Evolutionary conservation across 495 filamentous ascomycete species (phyloP).

Genomic region (Aspergillus steynii): DNA sequence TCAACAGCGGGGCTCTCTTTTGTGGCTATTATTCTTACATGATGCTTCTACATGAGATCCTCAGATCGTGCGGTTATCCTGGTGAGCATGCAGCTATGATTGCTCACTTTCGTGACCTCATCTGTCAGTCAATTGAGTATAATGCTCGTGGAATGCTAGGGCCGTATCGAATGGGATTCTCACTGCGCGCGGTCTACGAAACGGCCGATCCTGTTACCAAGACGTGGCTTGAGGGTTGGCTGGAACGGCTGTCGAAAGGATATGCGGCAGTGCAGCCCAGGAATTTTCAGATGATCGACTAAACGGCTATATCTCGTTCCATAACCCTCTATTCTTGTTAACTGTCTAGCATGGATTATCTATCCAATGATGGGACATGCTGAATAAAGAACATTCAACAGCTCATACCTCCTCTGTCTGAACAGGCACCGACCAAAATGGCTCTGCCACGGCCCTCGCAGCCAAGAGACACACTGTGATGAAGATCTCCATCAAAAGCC

Average conservation of each 20-base stretch:
- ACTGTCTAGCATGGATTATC: background rate
- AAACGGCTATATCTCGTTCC: background rate
- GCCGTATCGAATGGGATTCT: conserved; percentile 34
- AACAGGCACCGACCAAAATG: conserved; percentile 14
- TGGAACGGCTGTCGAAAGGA: conserved; percentile 27
- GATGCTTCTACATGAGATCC: conserved; percentile 32
- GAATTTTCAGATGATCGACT: conserved; percentile 15
- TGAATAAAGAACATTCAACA: background rate
- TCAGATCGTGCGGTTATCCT: conserved; percentile 27
- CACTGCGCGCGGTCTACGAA: conserved; percentile 34
- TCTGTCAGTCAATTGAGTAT: conserved; percentile 39
- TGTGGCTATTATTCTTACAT: conserved; percentile 37
- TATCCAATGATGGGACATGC: background rate
- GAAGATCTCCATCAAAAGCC: conserved; percentile 35
- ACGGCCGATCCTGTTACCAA: conserved; percentile 28
- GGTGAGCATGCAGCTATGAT: conserved; percentile 31
- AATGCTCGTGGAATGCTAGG: conserved; percentile 30
- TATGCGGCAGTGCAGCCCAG: conserved; percentile 30
- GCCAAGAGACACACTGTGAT: conserved; percentile 22
- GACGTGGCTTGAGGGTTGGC: conserved; percentile 28
- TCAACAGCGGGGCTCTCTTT: conserved; percentile 27
- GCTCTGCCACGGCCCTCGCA: conserved; percentile 30
- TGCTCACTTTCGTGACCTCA: conserved; percentile 33
- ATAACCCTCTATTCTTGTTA: background rate
- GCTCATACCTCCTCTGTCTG: conserved; percentile 1